Base-by-base conservation (phyloP, 1,284 basidiomycete species). In the Coriolopsis trogii region DNA sequence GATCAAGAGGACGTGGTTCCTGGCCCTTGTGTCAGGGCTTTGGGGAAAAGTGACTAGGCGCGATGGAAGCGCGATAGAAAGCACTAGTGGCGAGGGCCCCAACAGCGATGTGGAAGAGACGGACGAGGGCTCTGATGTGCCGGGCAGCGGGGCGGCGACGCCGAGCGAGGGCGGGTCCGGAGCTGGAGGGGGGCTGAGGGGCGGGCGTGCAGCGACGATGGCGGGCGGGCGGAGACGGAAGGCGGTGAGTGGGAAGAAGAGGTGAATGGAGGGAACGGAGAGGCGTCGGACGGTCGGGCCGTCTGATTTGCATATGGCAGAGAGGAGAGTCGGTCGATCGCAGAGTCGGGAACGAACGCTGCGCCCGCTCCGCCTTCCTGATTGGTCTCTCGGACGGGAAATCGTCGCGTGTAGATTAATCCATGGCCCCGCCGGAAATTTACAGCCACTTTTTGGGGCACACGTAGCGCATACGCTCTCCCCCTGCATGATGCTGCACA, bases 171-270 rank as follows among this genome's bases (percentile, higher is more conserved):
- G 55, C 41, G 55, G 44, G 15, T 41, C 51, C 15, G 57, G 51
- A n/a, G n/a, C n/a, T n/a, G n/a, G n/a, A n/a, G n/a, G n/a, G 5
- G 41, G 39, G 46, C 24, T 25, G 40, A 62, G 56, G 52, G 56
- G 46, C 34, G 61, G 58, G 16, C 68, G 64, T 47, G 64, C 61
- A 10, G 71, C 74, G 23, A 64, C 69, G 46, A 85, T 76, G 64
- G 76, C 78, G 3, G 84, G 83, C 1, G 84, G 84, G 3, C 80
- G 78, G 62, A 75, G 86, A 63, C 76, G 84, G 53, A 84, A 82
- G 63, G 74, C 67, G 7, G 70, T 73, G 23, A 73, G 67, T 23
- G 18, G 30, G 18, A 29, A 21, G 30, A 44, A 44, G 64, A 77
- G 70, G 38, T 46, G 41, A 37, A n/a, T 16, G 33, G n/a, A 34